Evolutionary conservation across 2,329 filamentous ascomycete genomes (phyloP), one percentile per base, ranked within the genome.

Genomic region (Trematosphaeria pertusa): DNA sequence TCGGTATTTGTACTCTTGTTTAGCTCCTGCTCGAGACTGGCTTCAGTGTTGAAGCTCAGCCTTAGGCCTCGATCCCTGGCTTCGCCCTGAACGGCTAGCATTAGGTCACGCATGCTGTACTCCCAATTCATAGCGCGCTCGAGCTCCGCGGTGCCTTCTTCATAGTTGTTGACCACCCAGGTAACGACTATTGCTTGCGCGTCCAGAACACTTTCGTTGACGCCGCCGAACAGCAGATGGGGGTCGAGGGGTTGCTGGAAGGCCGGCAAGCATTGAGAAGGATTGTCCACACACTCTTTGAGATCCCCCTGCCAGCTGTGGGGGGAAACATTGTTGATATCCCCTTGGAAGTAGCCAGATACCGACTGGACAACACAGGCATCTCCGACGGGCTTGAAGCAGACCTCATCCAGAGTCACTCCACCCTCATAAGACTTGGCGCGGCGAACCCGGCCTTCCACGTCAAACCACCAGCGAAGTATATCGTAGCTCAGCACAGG

Each of bases 1-100:
- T 99, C 94, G 0, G 94, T 97, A 72, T 99, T 99, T 38, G 91
- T 97, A 28, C 91, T 96, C 75, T 97, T 96, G 78, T 97, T 99
- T 47, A 99, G 80, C 67, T 99, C 94, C 68, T 97, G 83, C 69
- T 97, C 93, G 51, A 99, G 77, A 71, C 92, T 97, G 72, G 93
- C 89, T 74, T 99, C 94, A 0, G 94, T 96, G 38, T 86, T 96
- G 79, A 97, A 99, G 6, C 92, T 97, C 26, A 99, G 76, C 15
- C 94, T 83, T 8, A 99, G 81, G 1, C 92, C 92, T 37, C 89
- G 85, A 15, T 87, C 79, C 3, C 73, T 73, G 6, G 94, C 95
- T 73, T 99, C 91, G 11, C 82, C 76, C 70, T 96, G 91, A 1
- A 91, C 84, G n/a, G 85, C 81, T 15, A 91, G 77, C 8, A 99